phyloP scores from a whole-genome alignment of 257 asterid species.

The Solanum clarkiae region DNA sequence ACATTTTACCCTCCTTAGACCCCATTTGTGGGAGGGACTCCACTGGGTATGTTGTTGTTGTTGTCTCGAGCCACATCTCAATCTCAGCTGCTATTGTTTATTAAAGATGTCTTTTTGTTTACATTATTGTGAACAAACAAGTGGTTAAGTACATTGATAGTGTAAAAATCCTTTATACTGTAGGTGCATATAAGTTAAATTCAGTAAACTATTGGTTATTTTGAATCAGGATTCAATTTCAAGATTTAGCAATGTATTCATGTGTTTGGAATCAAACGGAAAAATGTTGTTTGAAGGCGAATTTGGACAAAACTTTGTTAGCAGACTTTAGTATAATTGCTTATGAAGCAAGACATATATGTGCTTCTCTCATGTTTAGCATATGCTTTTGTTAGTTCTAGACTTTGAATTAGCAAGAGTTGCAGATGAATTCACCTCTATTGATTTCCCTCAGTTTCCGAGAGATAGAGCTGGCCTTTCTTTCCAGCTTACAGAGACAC shows the following conservation, averaged over 20 bases:
- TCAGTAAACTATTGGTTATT: not conserved
- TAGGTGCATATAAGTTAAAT: not conserved
- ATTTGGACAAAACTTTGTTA: not conserved
- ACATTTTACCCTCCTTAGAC: no score
- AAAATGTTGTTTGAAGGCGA: not conserved
- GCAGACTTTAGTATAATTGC: not conserved
- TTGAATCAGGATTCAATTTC: not conserved
- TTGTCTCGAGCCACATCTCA: not conserved
- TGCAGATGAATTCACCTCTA: conserved; percentile 35
- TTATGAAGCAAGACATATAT: not conserved
- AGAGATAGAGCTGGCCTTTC: conserved; percentile 40
- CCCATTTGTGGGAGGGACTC: no score
- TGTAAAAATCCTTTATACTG: not conserved
- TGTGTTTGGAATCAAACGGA: not conserved
- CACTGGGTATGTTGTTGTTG: no score
- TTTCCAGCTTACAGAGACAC: conserved; percentile 58
- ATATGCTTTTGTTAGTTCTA: not conserved
- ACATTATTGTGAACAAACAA: not conserved
- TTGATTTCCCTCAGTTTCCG: conserved; percentile 22
- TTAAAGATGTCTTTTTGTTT: not conserved
- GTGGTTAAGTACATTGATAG: not conserved
- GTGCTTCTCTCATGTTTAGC: not conserved
- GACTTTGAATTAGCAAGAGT: conserved; percentile 4
- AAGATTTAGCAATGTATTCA: not conserved
- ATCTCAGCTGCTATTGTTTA: not conserved